A percentile compares a stretch with the other conserved stretches of the same genome.
phyloP scores from a whole-genome alignment of 2,329 filamentous ascomycete genomes.

The Monosporascus ibericus region DNA sequence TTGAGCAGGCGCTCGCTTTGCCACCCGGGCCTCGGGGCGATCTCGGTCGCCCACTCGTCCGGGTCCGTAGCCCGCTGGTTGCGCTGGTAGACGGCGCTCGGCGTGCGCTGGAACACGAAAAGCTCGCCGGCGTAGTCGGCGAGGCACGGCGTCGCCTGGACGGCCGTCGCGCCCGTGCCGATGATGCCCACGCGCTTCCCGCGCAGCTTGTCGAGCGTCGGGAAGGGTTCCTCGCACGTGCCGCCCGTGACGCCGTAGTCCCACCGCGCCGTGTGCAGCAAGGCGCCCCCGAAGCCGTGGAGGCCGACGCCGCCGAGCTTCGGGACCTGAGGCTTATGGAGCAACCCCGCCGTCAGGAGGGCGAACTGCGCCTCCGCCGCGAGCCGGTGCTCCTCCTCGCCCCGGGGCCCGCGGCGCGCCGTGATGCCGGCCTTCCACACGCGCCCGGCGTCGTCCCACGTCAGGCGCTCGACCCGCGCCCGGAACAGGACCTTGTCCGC shows the following conservation, averaged over 20 bases:
- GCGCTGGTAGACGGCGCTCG: conserved; percentile 22
- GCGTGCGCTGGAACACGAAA: conserved; percentile 53
- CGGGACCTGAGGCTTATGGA: conserved; percentile 36
- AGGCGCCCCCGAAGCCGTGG: conserved; percentile 32
- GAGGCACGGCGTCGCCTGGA: conserved; percentile 39
- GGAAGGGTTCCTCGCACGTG: conserved; percentile 24
- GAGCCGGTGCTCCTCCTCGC: conserved; percentile 18
- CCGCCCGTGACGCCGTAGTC: conserved; percentile 38
- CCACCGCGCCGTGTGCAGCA: conserved; percentile 43
- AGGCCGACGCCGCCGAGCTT: conserved; percentile 32
- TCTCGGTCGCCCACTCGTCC: conserved; percentile 29
- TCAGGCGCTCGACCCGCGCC: conserved; percentile 32
- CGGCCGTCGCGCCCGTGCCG: conserved; percentile 43
- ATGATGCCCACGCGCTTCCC: conserved; percentile 42
- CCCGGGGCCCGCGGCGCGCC: conserved; percentile 19
- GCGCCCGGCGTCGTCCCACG: conserved; percentile 38
- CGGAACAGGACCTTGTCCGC: conserved; percentile 40
- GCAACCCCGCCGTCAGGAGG: conserved; percentile 31
- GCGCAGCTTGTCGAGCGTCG: conserved; percentile 37
- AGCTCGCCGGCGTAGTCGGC: conserved; percentile 42
- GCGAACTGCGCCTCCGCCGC: conserved; percentile 34
- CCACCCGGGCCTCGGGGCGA: conserved; percentile 40
- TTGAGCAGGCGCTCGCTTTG: conserved; percentile 39
- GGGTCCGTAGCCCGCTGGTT: conserved; percentile 26
- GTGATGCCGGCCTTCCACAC: conserved; percentile 19